Percentiles rank a stretch among this genome's conserved stretches.
phyloP scores from a whole-genome alignment of 257 asterid genomes.

The Solanum tarapatanum region DNA sequence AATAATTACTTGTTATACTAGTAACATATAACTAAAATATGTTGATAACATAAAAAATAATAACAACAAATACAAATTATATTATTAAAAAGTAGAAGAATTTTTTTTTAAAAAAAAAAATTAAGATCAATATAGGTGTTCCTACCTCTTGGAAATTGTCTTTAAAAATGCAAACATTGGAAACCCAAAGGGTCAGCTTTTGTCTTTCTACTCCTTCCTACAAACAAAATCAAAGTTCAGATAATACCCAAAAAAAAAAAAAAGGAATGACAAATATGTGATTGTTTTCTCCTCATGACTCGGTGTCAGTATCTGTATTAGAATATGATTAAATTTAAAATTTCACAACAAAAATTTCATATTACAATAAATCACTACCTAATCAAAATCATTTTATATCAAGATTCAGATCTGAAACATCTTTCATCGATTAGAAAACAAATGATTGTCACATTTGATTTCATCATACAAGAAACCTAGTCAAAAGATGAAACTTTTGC shows the following conservation, averaged over 20 bases:
- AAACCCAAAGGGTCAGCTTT: background rate
- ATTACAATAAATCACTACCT: no score
- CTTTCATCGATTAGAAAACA: background rate
- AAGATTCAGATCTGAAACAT: background rate
- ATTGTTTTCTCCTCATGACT: background rate
- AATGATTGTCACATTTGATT: background rate
- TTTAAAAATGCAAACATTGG: background rate
- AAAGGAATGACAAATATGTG: background rate
- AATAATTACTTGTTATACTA: background rate
- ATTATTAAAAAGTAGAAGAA: background rate
- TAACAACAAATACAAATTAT: background rate
- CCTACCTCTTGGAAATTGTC: background rate
- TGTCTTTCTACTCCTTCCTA: background rate
- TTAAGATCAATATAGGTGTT: background rate
- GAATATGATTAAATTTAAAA: background rate
- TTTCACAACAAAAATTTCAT: fast-evolving
- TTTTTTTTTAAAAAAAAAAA: background rate
- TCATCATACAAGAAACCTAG: background rate
- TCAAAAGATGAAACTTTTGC: background rate
- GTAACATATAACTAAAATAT: background rate
- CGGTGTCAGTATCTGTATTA: fast-evolving
- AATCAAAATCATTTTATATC: fast-evolving
- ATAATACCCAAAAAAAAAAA: background rate
- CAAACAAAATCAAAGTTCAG: background rate
- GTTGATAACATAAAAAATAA: background rate